Evolutionary conservation across 768 basidiomycete species (phyloP).

Genomic region (Collybia sordida): DNA sequence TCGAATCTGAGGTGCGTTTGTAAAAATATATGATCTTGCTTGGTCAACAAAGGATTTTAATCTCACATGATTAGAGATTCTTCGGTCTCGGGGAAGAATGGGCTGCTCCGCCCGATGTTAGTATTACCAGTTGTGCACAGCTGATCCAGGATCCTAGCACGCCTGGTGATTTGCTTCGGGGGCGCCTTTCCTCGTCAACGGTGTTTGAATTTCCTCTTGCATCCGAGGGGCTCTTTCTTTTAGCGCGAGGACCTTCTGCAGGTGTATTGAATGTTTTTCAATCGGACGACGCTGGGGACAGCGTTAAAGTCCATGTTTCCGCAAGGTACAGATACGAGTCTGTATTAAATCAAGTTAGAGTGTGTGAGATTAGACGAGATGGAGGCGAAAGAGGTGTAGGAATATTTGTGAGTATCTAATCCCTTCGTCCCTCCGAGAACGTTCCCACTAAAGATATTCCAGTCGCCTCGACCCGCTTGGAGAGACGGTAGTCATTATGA

Average conservation of each 20-base stretch:
- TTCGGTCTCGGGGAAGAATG: no score
- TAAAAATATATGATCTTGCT: no score
- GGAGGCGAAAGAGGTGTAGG: constrained; percentile 31
- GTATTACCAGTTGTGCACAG: no score
- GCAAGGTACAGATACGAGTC: constrained; percentile 21
- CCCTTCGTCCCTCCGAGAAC: neutral
- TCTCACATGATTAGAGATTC: no score
- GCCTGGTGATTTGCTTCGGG: no score
- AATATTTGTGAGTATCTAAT: constrained; percentile 25
- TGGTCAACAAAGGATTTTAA: no score
- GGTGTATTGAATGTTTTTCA: neutral
- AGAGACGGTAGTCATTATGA: constrained; percentile 11
- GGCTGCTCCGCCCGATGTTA: no score
- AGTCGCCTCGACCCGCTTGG: constrained; percentile 14
- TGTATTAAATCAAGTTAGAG: constrained; percentile 20
- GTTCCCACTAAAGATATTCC: neutral
- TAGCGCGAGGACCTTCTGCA: neutral
- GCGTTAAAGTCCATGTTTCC: constrained; percentile 22
- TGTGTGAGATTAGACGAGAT: constrained; percentile 22
- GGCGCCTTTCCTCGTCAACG: neutral
- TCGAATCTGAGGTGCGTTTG: no score
- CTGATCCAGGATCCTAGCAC: no score
- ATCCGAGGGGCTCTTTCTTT: neutral
- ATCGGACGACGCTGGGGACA: neutral
- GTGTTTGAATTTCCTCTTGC: neutral